These are phyloP conservation scores for Russula emetica DNA, from an alignment of 768 basidiomycete genomes.

Conservation along the genomic window DNA sequence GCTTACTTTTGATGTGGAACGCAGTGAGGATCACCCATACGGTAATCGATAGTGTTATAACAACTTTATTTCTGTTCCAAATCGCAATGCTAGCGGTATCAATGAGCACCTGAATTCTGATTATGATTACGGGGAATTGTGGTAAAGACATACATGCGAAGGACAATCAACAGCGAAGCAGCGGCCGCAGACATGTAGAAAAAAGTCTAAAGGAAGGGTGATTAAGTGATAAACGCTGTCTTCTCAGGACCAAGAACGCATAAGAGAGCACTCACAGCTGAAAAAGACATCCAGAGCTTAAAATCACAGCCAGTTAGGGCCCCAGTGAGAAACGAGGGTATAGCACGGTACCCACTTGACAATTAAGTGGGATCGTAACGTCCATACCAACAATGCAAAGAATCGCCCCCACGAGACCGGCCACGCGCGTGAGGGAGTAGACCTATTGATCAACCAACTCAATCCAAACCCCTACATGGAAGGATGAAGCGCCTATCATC, in stretches of 20 bases:
- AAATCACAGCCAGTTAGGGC: background rate
- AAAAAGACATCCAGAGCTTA: background rate
- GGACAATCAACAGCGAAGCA: background rate
- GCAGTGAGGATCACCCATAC: background rate
- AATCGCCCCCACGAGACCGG: background rate
- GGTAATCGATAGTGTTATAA: background rate
- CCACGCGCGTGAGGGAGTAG: background rate
- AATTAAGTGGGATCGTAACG: background rate
- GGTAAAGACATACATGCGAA: constrained; percentile 3
- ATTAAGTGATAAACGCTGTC: background rate
- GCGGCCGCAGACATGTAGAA: background rate
- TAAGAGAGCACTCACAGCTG: background rate
- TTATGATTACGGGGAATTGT: background rate
- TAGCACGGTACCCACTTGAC: background rate
- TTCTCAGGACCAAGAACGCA: background rate
- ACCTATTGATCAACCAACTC: background rate
- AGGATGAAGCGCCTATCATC: background rate
- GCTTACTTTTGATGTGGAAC: background rate
- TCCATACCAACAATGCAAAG: background rate
- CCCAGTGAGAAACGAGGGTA: background rate
- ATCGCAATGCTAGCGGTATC: background rate
- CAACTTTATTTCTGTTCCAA: constrained; percentile 2
- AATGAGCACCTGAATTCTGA: background rate
- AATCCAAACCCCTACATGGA: background rate
- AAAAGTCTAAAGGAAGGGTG: background rate